Conservation (phyloP, 2,329 filamentous ascomycete species). For the Alternaria brassicae region DNA sequence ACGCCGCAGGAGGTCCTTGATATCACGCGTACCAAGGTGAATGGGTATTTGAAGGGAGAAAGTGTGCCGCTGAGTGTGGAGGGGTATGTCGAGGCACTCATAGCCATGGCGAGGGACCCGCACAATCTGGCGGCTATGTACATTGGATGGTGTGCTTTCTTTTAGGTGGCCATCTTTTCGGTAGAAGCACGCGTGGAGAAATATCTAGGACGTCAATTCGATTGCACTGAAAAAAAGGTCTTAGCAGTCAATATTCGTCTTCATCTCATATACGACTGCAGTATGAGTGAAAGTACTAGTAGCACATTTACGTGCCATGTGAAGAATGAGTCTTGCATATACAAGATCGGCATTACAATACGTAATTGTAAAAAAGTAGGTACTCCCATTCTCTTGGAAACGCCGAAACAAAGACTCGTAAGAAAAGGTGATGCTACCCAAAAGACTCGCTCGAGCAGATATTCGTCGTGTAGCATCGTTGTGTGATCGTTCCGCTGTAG, state of each 20-base stretch:
- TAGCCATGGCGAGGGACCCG: slow-evolving; percentile 82
- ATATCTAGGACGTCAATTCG: not conserved
- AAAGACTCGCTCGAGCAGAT: slow-evolving; percentile 7
- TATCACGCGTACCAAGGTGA: slow-evolving; percentile 85
- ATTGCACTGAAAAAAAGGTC: not conserved
- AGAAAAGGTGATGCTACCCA: slow-evolving; percentile 13
- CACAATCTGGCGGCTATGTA: slow-evolving; percentile 91
- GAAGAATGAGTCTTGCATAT: slow-evolving; percentile 6
- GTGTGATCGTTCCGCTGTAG: slow-evolving; percentile 7
- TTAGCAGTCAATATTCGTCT: not conserved
- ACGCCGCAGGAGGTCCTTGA: slow-evolving; percentile 84
- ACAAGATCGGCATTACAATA: slow-evolving; percentile 20
- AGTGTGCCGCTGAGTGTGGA: slow-evolving; percentile 93
- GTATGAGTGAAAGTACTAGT: not conserved
- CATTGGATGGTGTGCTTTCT: slow-evolving; percentile 87
- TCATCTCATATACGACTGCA: not conserved
- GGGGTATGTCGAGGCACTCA: slow-evolving; percentile 95
- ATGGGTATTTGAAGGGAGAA: slow-evolving; percentile 82
- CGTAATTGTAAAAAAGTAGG: slow-evolving; percentile 11
- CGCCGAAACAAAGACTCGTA: slow-evolving; percentile 8
- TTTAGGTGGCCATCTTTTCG: slow-evolving; percentile 51
- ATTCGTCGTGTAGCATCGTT: slow-evolving; percentile 9
- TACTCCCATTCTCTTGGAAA: slow-evolving; percentile 15
- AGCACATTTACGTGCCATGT: not conserved
- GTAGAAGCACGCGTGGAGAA: not conserved